A percentile compares a stretch with the other conserved stretches of the same genome.
These are phyloP conservation scores for Kernera saxatilis DNA, from an alignment of 345 rosid species.

Conservation along the genomic window DNA sequence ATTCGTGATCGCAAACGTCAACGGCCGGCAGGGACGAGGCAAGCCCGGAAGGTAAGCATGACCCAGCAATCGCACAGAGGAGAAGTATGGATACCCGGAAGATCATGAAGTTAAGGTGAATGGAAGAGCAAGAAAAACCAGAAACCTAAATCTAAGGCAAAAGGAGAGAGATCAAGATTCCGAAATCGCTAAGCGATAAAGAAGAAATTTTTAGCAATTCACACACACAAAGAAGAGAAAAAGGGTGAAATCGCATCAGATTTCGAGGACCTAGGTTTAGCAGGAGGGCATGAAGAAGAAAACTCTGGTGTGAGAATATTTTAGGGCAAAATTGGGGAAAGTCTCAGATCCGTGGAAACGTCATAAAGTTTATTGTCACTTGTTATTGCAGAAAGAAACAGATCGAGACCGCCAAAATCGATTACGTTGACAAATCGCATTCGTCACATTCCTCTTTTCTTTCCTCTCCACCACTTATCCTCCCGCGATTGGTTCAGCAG, in stretches of 20 bases:
- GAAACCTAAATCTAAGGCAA: background rate
- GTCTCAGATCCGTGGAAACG: conserved; percentile 16
- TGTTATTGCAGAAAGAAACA: conserved; percentile 8
- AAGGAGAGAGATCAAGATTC: background rate
- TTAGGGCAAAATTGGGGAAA: background rate
- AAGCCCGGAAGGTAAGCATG: conserved; percentile 24
- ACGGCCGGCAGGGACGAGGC: conserved; percentile 25
- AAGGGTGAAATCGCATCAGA: background rate
- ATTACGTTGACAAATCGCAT: conserved; percentile 5
- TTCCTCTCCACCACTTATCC: background rate
- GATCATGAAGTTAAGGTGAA: conserved; percentile 10
- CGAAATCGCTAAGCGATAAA: background rate
- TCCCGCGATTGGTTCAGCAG: background rate
- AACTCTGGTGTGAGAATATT: background rate
- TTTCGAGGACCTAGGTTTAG: background rate
- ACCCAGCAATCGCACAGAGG: conserved; percentile 29
- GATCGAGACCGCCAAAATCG: conserved; percentile 19
- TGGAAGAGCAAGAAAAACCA: background rate
- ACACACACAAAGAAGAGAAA: background rate
- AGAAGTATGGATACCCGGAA: conserved; percentile 22
- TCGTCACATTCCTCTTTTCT: background rate
- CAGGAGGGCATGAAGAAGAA: background rate
- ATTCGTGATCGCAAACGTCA: conserved; percentile 39
- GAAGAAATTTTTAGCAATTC: background rate
- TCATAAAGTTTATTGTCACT: background rate